phyloP scores from a whole-genome alignment of 164 flowering plant genomes.

The Santalum album region DNA sequence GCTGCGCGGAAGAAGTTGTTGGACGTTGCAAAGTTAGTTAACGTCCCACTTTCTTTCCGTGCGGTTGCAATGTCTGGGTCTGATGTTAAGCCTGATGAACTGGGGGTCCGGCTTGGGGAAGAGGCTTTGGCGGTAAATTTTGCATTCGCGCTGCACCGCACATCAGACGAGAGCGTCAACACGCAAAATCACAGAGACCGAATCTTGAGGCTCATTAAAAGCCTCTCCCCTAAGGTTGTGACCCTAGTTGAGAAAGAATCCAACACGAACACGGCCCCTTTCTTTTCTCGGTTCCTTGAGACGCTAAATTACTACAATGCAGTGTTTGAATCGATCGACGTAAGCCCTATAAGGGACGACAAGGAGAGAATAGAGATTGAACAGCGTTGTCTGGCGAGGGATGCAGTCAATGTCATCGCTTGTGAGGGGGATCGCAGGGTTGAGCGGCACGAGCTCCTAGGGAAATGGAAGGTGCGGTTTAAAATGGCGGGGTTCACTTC shows the following conservation, averaged over 20 bases:
- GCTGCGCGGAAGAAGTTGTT: slow-evolving; percentile 31
- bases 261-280: slow-evolving; percentile 44
- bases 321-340: slow-evolving; percentile 52
- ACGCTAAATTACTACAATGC: slow-evolving; percentile 39
- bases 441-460: slow-evolving; percentile 45
- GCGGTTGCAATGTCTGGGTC: slow-evolving; percentile 30
- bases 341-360: slow-evolving; percentile 32
- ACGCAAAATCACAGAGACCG: slow-evolving; percentile 38
- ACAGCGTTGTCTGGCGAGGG: slow-evolving; percentile 51
- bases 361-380: slow-evolving; percentile 44
- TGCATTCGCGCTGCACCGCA: slow-evolving; percentile 44
- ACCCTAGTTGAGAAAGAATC: slow-evolving; percentile 59
- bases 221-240: slow-evolving; percentile 46
- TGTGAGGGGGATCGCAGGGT: slow-evolving; percentile 51
- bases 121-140: slow-evolving; percentile 50
- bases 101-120: slow-evolving; percentile 29
- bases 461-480: slow-evolving; percentile 45
- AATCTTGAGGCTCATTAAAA: slow-evolving; percentile 35
- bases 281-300: slow-evolving; percentile 39
- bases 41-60: slow-evolving; percentile 45
- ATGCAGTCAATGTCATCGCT: slow-evolving; percentile 46
- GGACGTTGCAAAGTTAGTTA: slow-evolving; percentile 29
- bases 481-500: slow-evolving; percentile 48
- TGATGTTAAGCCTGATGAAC: slow-evolving; percentile 24
- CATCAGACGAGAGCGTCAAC: slow-evolving; percentile 52